phyloP scores from a whole-genome alignment of 257 asterid species.

The Fraxinus excelsior region DNA sequence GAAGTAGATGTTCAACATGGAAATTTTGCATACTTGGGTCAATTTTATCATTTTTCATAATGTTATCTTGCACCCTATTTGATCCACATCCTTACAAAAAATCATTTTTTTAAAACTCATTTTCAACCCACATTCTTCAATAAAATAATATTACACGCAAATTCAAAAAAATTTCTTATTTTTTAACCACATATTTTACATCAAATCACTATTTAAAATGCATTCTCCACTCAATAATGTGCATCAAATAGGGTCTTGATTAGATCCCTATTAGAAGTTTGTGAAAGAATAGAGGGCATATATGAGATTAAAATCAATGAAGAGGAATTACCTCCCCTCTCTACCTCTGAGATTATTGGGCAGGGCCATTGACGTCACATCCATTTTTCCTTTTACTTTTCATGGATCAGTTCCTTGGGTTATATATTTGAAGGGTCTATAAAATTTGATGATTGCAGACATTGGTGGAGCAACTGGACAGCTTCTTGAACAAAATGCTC shows the following conservation, averaged over 20 bases:
- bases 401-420: neutral
- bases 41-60: neutral
- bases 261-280: neutral
- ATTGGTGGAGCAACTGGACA: constrained; percentile 78
- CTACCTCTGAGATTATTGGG: neutral
- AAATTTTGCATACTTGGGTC: neutral
- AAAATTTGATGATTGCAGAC: constrained; percentile 47
- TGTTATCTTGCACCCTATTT: too few species aligned
- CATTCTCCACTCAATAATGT: too few species aligned
- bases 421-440: neutral
- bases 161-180: too few species aligned
- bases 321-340: neutral
- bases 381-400: neutral
- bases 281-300: neutral
- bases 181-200: too few species aligned
- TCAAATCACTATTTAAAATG: too few species aligned
- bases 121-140: too few species aligned
- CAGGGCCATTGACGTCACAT: neutral
- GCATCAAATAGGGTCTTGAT: too few species aligned
- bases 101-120: too few species aligned
- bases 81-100: too few species aligned
- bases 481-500: constrained; percentile 77
- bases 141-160: too few species aligned
- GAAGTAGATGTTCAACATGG: neutral
- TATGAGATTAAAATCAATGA: neutral